Base-by-base conservation (phyloP, 2,329 filamentous ascomycete genomes). In the Clarireedia monteithiana region DNA sequence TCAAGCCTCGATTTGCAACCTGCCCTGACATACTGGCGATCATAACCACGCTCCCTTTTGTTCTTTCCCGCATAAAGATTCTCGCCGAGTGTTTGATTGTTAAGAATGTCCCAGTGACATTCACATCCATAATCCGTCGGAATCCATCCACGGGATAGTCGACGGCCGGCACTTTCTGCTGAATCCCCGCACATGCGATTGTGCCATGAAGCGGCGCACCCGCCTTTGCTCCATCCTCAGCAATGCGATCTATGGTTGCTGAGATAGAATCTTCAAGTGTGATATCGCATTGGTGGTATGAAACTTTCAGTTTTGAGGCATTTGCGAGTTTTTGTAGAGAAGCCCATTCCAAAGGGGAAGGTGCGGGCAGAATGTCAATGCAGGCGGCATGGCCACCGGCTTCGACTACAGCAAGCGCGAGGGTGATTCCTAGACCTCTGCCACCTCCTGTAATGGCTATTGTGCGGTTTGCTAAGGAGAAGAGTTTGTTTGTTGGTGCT, bases 61-160 rank as follows among this genome's bases (percentile, higher is more conserved):
- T 6, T 71, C 69, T 45, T 68, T 71, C 50, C 72, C 68, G 20
- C 73, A 69, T 63, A 17, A 80, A 66, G 38, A 85, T 80, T 58
- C 80, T 76, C 48, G 85, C 86, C 26, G 84, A 81, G 52, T 84
- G 83, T 71, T 87, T 85, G 58, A 85, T 85, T 65, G 84, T 88
- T 69, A 85, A 77, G 71, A 83, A 85, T 23, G 79, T 81, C 20
- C 86, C 86, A 20, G 78, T 87, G 68, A 88, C 75, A 71, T 90
- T 88, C 62, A 86, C 81, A 64, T 83, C 75, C 66, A 90, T 76
- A 70, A 90, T 85, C 70, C 83, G 42, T 39, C 50, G 52, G 23
- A 69, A 66, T 55, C 74, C 69, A 1, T 67, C 74, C 45, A 83
- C 78, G 23, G 74, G 76, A 66, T 89, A 89, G 30, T 89, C 85